Conservation (phyloP, 768 basidiomycete genomes). For the Naematelia encephala region DNA sequence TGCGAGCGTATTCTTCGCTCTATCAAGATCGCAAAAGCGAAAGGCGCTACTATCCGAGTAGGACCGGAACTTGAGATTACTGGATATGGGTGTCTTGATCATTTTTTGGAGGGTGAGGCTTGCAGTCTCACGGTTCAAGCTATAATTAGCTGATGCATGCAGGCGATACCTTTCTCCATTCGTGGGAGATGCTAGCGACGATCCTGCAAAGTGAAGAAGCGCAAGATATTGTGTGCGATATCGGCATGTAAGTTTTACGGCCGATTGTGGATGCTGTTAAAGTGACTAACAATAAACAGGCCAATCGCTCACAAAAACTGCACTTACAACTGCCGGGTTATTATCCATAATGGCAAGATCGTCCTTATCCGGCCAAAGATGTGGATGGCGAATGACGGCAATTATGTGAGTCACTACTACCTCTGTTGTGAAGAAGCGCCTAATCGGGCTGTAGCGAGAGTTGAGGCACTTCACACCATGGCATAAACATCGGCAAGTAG, state of each 20-base stretch:
- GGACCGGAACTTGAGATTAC: constrained; percentile 97
- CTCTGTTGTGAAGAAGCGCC: not conserved
- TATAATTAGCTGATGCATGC: constrained; percentile 8
- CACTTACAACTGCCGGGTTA: constrained; percentile 92
- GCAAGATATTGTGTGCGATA: constrained; percentile 85
- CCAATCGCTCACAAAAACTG: constrained; percentile 97
- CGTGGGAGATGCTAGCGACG: constrained; percentile 95
- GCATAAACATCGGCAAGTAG: constrained; percentile 80
- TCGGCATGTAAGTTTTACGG: constrained; percentile 90
- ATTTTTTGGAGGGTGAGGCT: constrained; percentile 83
- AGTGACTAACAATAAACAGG: constrained; percentile 59
- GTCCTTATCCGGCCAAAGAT: constrained; percentile 96
- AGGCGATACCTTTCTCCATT: constrained; percentile 96
- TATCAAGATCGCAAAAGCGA: constrained; percentile 79
- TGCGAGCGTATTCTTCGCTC: constrained; percentile 83
- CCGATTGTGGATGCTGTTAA: no score
- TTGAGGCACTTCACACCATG: constrained; percentile 80
- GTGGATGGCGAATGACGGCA: constrained; percentile 99
- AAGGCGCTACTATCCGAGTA: constrained; percentile 85
- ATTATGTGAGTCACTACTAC: constrained; percentile 71
- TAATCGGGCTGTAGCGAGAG: constrained; percentile 38
- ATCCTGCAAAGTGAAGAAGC: constrained; percentile 76
- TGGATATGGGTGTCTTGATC: constrained; percentile 97
- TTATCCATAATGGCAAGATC: constrained; percentile 80
- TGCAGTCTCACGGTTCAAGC: not conserved